Evolutionary conservation across 1,284 basidiomycete genomes (phyloP).

Genomic region (Cryptococcus jaspeensis): DNA sequence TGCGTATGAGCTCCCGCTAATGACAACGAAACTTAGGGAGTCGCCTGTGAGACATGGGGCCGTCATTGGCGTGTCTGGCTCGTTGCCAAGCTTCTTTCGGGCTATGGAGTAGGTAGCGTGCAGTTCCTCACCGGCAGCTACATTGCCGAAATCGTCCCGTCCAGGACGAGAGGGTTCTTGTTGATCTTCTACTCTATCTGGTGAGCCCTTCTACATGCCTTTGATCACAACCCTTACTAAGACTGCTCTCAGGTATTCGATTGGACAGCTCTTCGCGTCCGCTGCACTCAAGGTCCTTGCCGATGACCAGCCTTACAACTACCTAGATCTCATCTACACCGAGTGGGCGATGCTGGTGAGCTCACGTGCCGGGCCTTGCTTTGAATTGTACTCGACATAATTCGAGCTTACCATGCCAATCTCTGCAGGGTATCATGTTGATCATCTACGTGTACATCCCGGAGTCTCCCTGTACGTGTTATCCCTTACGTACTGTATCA

Average conservation of each 20-base stretch:
- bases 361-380: background rate
- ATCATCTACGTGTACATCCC: constrained; percentile 19
- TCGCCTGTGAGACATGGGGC: constrained; percentile 14
- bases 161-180: constrained; percentile 21
- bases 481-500: too few species aligned
- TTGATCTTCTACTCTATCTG: constrained; percentile 17
- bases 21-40: too few species aligned
- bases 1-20: too few species aligned
- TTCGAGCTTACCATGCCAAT: background rate
- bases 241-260: background rate
- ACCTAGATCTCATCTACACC: constrained; percentile 18
- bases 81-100: constrained; percentile 19
- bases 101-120: constrained; percentile 20
- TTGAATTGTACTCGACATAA: too few species aligned
- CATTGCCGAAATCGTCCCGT: constrained; percentile 21
- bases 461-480: constrained; percentile 19
- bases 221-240: background rate
- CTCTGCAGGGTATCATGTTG: constrained; percentile 17
- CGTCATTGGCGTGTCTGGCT: constrained; percentile 16
- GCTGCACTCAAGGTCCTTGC: constrained; percentile 13
- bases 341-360: constrained; percentile 12
- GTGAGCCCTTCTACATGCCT: background rate
- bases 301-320: constrained; percentile 15
- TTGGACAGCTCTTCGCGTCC: constrained; percentile 17
- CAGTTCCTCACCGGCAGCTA: constrained; percentile 20